These are phyloP conservation scores for Blastobotrys illinoisensis DNA, from an alignment of 1,139 yeast species.

Conservation along the genomic window DNA sequence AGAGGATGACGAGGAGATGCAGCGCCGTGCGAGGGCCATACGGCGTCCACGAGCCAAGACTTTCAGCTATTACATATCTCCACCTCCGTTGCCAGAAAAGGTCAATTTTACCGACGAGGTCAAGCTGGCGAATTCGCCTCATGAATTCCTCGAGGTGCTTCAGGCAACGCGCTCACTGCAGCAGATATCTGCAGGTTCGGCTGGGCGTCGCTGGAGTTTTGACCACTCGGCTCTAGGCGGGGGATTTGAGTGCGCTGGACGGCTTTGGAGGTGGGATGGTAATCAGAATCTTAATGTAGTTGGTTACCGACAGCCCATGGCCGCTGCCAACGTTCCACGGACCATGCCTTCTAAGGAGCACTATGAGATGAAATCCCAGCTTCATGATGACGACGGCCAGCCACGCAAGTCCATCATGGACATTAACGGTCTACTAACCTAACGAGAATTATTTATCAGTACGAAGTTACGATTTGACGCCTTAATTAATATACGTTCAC, in stretches of 20 bases:
- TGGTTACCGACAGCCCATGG: conserved; percentile 15
- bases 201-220: conserved; percentile 22
- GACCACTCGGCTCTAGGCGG: conserved; percentile 25
- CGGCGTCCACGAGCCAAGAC: conserved; percentile 7
- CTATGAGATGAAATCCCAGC: background rate
- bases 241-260: conserved; percentile 38
- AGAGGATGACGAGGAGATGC: conserved; percentile 3
- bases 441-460: background rate
- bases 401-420: conserved; percentile 11
- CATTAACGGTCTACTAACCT: conserved; percentile 10
- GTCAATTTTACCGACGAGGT: conserved; percentile 20
- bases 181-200: conserved; percentile 31
- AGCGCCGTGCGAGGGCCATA: background rate
- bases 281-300: conserved; percentile 26
- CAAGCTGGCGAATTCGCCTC: conserved; percentile 24
- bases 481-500: conserved; percentile 1
- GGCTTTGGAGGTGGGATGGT: conserved; percentile 38
- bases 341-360: background rate
- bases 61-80: conserved; percentile 6
- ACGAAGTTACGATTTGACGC: background rate
- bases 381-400: background rate
- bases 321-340: conserved; percentile 4
- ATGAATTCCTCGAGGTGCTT: conserved; percentile 35
- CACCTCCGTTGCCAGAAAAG: conserved; percentile 26
- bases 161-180: conserved; percentile 40